Conservation (phyloP, 2,329 filamentous ascomycete genomes). For the Cladosporium colombiae region DNA sequence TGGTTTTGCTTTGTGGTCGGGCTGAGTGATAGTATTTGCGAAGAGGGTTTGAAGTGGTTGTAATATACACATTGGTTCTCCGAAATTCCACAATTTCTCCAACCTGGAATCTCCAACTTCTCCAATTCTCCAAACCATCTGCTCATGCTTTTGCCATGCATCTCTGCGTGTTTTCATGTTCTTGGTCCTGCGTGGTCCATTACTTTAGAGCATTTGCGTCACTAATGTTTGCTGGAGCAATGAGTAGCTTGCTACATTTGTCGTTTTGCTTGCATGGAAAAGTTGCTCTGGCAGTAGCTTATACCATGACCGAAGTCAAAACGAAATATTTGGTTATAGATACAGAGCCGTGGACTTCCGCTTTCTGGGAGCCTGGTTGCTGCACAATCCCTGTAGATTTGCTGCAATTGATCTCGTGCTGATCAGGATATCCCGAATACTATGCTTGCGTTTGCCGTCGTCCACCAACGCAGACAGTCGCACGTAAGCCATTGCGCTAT, state of each 20-base stretch:
- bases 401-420: background rate
- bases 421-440: background rate
- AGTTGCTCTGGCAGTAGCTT: background rate
- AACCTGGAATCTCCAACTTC: background rate
- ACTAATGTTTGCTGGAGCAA: background rate
- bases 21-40: background rate
- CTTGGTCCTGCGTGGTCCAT: background rate
- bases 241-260: background rate
- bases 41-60: background rate
- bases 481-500: background rate
- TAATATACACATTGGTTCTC: background rate
- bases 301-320: background rate
- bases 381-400: background rate
- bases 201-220: background rate
- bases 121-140: background rate
- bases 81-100: background rate
- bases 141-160: background rate
- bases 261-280: background rate
- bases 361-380: too few relatives aligned
- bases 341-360: background rate
- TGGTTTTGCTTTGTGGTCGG: background rate
- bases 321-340: background rate
- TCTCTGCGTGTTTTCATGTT: background rate
- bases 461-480: background rate
- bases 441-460: background rate